Conservation (phyloP, 306 rosid species). For the Quercus aquifolioides region DNA sequence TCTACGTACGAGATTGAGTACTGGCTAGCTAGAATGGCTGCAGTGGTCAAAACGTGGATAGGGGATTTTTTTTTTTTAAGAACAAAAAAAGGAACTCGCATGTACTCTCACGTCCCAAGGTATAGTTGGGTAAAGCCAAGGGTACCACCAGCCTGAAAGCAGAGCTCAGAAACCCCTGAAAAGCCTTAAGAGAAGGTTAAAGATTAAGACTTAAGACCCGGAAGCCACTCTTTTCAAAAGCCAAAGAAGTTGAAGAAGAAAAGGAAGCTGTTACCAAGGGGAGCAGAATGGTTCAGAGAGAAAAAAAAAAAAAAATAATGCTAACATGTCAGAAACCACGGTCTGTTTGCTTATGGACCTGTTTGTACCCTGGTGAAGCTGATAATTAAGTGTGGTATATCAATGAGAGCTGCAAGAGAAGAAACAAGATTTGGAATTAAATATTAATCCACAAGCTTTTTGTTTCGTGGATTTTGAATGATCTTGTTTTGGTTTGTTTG, state of each 20-base stretch:
- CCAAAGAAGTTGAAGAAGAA: slow-evolving; percentile 25
- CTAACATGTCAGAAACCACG: slow-evolving; percentile 51
- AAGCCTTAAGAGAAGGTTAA: slow-evolving; percentile 54
- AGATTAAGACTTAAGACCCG: slow-evolving; percentile 3
- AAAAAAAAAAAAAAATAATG: background rate
- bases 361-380: slow-evolving; percentile 64
- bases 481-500: background rate
- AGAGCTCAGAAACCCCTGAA: slow-evolving; percentile 30
- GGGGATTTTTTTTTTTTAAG: no score
- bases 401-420: background rate
- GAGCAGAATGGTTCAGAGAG: slow-evolving; percentile 4
- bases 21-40: no score
- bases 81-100: no score
- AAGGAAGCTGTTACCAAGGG: slow-evolving; percentile 18
- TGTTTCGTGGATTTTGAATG: background rate
- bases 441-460: background rate
- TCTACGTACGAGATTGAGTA: no score
- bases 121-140: fast-evolving
- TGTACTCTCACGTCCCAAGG: no score
- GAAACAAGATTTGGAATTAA: background rate
- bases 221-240: slow-evolving; percentile 26
- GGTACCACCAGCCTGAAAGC: no score
- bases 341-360: slow-evolving; percentile 81
- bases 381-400: no score
- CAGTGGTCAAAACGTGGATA: no score